These are phyloP conservation scores for Sugiyamaella floridensis DNA, from an alignment of 805 yeast genomes.

Conservation along the genomic window DNA sequence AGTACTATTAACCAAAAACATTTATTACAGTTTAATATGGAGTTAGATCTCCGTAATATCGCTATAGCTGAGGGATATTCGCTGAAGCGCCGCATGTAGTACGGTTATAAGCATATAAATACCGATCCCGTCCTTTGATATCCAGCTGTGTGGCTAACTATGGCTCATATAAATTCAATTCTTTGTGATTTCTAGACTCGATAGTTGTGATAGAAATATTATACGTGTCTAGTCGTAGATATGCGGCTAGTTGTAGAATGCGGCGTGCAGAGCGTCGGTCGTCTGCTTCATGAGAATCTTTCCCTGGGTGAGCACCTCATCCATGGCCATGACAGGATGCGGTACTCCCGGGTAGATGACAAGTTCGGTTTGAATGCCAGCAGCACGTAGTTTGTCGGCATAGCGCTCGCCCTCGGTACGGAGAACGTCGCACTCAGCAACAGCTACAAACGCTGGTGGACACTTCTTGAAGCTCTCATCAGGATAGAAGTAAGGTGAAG, in stretches of 20 bases:
- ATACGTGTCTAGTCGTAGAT: conserved; percentile 3
- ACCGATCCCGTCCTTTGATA: too few species aligned
- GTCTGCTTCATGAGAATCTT: conserved; percentile 8
- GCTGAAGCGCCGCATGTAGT: not conserved
- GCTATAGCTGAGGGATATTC: too few species aligned
- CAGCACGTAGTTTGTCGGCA: conserved; percentile 33
- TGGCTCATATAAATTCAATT: too few species aligned
- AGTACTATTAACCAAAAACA: not conserved
- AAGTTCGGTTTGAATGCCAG: conserved; percentile 27
- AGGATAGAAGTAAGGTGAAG: conserved; percentile 39
- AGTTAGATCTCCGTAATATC: not conserved
- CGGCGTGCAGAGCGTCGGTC: conserved; percentile 8
- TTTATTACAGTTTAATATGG: not conserved
- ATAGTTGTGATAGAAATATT: not conserved
- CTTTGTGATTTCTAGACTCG: too few species aligned
- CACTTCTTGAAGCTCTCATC: conserved; percentile 34
- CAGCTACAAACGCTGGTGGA: conserved; percentile 30
- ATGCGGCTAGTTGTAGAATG: conserved; percentile 3
- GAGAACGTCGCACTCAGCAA: conserved; percentile 36
- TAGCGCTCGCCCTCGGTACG: conserved; percentile 43
- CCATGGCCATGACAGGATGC: conserved; percentile 45
- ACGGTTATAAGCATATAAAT: too few species aligned
- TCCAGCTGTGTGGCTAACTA: too few species aligned
- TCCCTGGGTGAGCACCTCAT: conserved; percentile 29
- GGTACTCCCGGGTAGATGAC: conserved; percentile 38